Base-by-base conservation (phyloP, 352 stramenopile genomes). In the Elongisporangium undulatum region DNA sequence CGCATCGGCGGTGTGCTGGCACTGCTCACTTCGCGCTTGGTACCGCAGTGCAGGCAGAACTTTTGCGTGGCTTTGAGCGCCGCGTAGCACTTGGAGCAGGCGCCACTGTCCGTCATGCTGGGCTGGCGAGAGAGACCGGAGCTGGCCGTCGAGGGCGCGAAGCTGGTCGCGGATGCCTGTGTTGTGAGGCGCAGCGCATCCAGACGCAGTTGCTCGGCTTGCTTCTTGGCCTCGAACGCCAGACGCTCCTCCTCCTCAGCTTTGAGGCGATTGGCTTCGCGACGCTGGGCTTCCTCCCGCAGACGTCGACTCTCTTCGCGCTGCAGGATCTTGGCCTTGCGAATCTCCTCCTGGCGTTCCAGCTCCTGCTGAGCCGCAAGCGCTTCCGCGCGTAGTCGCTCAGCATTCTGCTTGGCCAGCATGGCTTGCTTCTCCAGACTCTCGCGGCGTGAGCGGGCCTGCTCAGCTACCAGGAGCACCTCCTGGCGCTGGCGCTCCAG, bases 1-100 rank as follows among this genome's bases (percentile, higher is more conserved):
- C 48, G 58, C 48, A 51, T 39, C 19, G 10, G 49, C 34, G 51
- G 45, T 21, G 53, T 7, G 50, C 50, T 38, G 55, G 39, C 15
- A 16, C 0, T 15, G n/a, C 21, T 51, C 4, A 16, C n/a, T 16
- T 45, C 29, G 26, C 71, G 71, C 26, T 80, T 80, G 3, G 74
- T 85, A 19, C 81, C 81, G 51, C 81, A 90, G 53, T 88, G 75
- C 34, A 86, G 58, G 52, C 81, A 90, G 56, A 90, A 90, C 60
- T 90, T 90, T 51, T 90, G 77, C 52, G 67, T 63, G 2, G 77
- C 57, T 22, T 67, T 67, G 7, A 79, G 41, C 4, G 51, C 49
- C 1, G 65, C 50, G 2, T 24, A 23, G 52, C 66, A 79, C 16
- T 61, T 58, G 12, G 9, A 41, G 20, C 61, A 69, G 15, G 21